Base-by-base conservation (phyloP, 176 grass and related monocot species). In the Phoenix roebelenii region DNA sequence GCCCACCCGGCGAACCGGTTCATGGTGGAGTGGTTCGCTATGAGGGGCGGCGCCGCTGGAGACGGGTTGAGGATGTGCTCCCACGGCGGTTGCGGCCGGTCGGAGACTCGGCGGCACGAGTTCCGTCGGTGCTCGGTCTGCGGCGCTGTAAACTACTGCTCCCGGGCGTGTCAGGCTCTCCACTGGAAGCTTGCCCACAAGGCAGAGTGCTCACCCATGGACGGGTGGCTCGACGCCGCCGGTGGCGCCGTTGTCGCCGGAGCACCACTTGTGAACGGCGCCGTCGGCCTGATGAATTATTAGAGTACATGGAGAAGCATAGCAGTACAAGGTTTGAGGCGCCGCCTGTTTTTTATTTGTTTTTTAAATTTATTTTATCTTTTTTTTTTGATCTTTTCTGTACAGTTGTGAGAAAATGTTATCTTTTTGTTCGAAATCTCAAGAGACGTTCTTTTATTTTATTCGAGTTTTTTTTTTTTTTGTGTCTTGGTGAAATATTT, bases 61-160 rank as follows among this genome's bases (percentile, higher is more conserved):
- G 10, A 16, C 5, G 75, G 60, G 0, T 50, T 70, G 22, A 54
- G 69, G 17, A 51, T 93, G 25, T 93, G 88, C 70, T 92, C 88
- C 10, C 70, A 93, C 2, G 29, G 7, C 17, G 59, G 55, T 16
- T 93, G 83, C 30, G 88, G 83, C 2, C 67, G 83, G 25, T 26
- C 44, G 18, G 88, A 93, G 70, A 93, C 66, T 7, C 67, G 88
- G 50, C 70, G 74, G 48, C 77, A 83, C 12, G 88, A 93, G 67
- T 87, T 93, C 77, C 73, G 83, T 39, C 80, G 80, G 50, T 93
- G 88, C 54, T 80, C 83, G 1, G 77, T 63, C 44, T 93, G 88
- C 57, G 80, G 79, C 4, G 51, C 65, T 15, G 83, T 77, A 16
- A 74, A 25, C 9, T 93, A 93, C 61, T 93, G 88, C 74, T 93